Base-by-base conservation (phyloP, 2,329 filamentous ascomycete genomes). In the Penicillium glabrum region DNA sequence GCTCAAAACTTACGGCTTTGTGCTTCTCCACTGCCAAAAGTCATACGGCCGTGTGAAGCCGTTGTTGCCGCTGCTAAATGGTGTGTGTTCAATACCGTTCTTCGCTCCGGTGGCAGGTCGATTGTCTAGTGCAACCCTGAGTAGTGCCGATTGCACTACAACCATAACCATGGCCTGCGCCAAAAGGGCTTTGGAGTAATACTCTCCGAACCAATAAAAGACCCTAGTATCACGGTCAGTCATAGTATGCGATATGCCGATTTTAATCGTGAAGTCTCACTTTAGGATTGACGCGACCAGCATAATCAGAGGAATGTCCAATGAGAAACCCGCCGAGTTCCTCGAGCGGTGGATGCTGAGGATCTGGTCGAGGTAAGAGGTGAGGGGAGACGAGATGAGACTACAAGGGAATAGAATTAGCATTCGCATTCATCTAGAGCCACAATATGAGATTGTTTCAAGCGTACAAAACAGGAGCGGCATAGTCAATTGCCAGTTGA, bases 221-320 rank as follows among this genome's bases (percentile, higher is more conserved):
- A 87, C 74, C 70, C 83, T 86, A 13, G 35, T 56, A 43, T 14
- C 3, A 24, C 19, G 19, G 19, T 39, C 23, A 48, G 48, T 39
- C 21, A 35, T 23, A 9, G 27, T 9, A 9, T 37, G 41, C 41
- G n/a, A 37, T 14, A 23, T 39, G 35, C 14, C 21, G 27, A 16
- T 3, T 16, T 8, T 13, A 16, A n/a, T 8, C 14, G 19, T 41
- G 51, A 21, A 19, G 24, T 56, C 60, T 64, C 69, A 85, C 82
- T 88, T 88, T 19, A 87, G 69, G 56, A 87, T 85, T 37, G 84
- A 86, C 33, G 85, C 82, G 55, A 86, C 77, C 19, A 88, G 82
- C 85, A 88, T 88, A 62, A 88, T 88, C 65, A 88, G 72, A 16
- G 85, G 85, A 37, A 88, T 87, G 67, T 88, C 86, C 63, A 88